These are phyloP conservation scores for Didymellaceae sp. DNA, from an alignment of 2,329 filamentous ascomycete species.

Conservation along the genomic window DNA sequence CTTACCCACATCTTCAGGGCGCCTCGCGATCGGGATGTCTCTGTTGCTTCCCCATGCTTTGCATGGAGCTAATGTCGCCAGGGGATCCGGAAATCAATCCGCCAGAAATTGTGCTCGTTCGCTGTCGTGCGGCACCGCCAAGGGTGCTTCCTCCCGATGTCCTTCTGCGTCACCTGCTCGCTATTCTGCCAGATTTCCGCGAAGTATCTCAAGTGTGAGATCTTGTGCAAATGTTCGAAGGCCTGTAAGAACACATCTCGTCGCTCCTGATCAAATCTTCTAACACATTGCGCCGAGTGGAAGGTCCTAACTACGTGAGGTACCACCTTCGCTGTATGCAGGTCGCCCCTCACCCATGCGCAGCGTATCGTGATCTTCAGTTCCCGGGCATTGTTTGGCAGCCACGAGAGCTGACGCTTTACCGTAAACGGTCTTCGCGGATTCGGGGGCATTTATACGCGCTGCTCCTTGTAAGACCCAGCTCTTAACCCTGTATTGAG, in stretches of 20 bases:
- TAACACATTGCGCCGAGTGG: neutral
- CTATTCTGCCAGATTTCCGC: neutral
- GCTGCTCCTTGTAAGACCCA: slow-evolving; percentile 15
- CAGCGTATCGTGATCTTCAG: slow-evolving; percentile 13
- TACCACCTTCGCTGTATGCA: slow-evolving; percentile 9
- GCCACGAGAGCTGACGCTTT: slow-evolving; percentile 9
- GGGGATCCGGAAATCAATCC: slow-evolving; percentile 15
- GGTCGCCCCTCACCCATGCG: slow-evolving; percentile 10
- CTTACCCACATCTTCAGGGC: neutral
- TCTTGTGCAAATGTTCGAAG: too few species aligned
- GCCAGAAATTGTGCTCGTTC: slow-evolving; percentile 15
- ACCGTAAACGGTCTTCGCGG: slow-evolving; percentile 2
- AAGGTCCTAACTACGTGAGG: neutral
- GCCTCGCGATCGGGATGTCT: slow-evolving; percentile 6
- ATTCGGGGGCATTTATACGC: slow-evolving; percentile 6
- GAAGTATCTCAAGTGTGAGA: too few species aligned
- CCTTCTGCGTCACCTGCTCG: slow-evolving; percentile 1
- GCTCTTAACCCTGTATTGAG: slow-evolving; percentile 1
- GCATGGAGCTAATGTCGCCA: slow-evolving; percentile 16
- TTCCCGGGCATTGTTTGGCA: slow-evolving; percentile 9
- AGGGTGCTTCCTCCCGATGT: neutral
- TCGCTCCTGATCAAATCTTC: neutral
- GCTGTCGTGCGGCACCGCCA: slow-evolving; percentile 3
- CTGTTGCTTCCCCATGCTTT: slow-evolving; percentile 12
- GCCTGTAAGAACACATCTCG: neutral